Conservation (phyloP, 441 rosid species). For the Aleurites moluccanus region DNA sequence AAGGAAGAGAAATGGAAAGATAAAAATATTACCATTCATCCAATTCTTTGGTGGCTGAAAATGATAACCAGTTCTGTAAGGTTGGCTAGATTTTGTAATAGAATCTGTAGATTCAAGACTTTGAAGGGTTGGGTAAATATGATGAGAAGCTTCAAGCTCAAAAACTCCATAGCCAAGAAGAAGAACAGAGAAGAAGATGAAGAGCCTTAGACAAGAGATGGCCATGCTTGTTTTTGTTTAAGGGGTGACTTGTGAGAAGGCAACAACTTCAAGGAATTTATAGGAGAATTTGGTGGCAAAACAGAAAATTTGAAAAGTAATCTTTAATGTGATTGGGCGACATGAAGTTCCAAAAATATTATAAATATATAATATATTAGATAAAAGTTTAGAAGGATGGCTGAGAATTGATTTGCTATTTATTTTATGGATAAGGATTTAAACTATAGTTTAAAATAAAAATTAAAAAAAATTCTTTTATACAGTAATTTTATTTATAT, state of each 20-base stretch:
- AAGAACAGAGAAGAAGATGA: slow-evolving; percentile 28
- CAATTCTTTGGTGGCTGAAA: slow-evolving; percentile 84
- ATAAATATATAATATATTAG: too few relatives aligned
- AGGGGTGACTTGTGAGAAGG: background rate
- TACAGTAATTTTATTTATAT: too few relatives aligned
- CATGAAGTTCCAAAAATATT: background rate
- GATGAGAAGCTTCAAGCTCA: slow-evolving; percentile 60
- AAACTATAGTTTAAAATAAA: too few relatives aligned
- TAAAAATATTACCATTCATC: slow-evolving; percentile 65
- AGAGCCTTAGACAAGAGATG: slow-evolving; percentile 29
- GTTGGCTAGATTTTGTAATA: slow-evolving; percentile 31
- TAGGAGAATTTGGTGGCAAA: slow-evolving; percentile 5
- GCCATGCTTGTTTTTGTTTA: background rate
- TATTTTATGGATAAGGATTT: too few relatives aligned
- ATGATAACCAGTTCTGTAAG: slow-evolving; percentile 73
- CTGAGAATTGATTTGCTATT: too few relatives aligned
- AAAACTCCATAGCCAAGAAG: slow-evolving; percentile 35
- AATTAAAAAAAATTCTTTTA: too few relatives aligned
- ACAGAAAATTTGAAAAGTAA: background rate
- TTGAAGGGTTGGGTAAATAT: slow-evolving; percentile 34
- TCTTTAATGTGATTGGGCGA: background rate
- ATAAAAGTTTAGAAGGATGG: too few relatives aligned
- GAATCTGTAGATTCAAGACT: slow-evolving; percentile 23
- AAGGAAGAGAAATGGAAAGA: background rate
- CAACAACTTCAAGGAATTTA: background rate